phyloP scores from a whole-genome alignment of 768 basidiomycete genomes.

The Calvatia gigantea region DNA sequence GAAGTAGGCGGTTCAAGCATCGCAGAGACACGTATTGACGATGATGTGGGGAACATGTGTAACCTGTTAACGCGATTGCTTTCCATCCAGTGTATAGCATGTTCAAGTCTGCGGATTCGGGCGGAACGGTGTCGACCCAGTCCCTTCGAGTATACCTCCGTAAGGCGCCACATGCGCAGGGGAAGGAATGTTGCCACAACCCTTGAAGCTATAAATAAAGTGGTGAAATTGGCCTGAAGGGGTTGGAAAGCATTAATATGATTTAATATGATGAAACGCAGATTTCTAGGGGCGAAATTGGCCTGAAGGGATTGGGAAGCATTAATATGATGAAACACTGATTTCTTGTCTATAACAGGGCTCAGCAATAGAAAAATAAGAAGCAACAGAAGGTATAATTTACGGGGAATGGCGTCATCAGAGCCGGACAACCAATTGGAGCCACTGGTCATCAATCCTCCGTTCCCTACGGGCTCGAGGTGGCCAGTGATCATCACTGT shows the following conservation, averaged over 20 bases:
- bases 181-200: no score
- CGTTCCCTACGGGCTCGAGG: not conserved
- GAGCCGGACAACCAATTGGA: not conserved
- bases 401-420: not conserved
- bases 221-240: not conserved
- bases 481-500: not conserved
- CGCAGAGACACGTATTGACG: no score
- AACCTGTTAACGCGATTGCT: slow-evolving; percentile 92
- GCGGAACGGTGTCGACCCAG: slow-evolving; percentile 90
- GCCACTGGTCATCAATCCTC: slow-evolving; percentile 5
- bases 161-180: no score
- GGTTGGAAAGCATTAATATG: no score
- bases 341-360: not conserved
- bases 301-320: not conserved
- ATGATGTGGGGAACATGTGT: slow-evolving; percentile 94
- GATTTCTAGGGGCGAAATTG: no score
- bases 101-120: slow-evolving; percentile 93
- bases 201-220: not conserved
- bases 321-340: not conserved
- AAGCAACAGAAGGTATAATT: not conserved
- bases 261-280: no score
- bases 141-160: no score
- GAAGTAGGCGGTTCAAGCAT: no score
- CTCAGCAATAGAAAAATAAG: slow-evolving; percentile 1
- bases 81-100: slow-evolving; percentile 94